Evolutionary conservation across 2,329 filamentous ascomycete species (phyloP).

Genomic region (Aureobasidium sp.): DNA sequence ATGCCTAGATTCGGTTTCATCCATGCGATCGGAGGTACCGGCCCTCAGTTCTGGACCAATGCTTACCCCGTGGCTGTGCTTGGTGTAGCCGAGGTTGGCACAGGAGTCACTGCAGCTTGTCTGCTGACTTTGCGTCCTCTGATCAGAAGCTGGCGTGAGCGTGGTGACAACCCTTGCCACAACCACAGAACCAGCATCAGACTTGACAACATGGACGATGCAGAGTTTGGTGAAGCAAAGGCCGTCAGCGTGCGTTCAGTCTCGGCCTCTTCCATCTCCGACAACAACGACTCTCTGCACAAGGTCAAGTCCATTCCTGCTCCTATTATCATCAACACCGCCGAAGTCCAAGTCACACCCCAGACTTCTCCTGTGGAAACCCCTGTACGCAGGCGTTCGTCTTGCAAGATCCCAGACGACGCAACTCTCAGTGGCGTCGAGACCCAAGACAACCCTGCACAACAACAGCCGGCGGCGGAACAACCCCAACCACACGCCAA

Average conservation of each 20-base stretch:
- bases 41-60: constrained; percentile 18
- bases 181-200: background rate
- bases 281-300: background rate
- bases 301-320: background rate
- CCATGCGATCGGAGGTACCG: background rate
- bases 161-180: background rate
- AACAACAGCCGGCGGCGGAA: background rate
- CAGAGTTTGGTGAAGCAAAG: background rate
- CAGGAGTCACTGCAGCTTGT: constrained; percentile 29
- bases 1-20: constrained; percentile 10
- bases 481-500: background rate
- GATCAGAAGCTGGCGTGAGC: constrained; percentile 18
- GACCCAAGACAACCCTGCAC: background rate
- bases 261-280: background rate
- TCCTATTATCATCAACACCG: background rate
- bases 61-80: constrained; percentile 22
- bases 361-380: background rate
- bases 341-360: background rate
- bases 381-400: constrained; percentile 1
- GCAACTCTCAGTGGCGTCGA: background rate
- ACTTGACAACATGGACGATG: background rate
- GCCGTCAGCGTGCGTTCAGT: background rate
- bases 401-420: background rate
- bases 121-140: constrained; percentile 29
- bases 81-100: constrained; percentile 28